A percentile compares a stretch with the other conserved stretches of the same genome.
Conservation (phyloP, 352 stramenopile species). For the Globisporangium rhizosaccharum region DNA sequence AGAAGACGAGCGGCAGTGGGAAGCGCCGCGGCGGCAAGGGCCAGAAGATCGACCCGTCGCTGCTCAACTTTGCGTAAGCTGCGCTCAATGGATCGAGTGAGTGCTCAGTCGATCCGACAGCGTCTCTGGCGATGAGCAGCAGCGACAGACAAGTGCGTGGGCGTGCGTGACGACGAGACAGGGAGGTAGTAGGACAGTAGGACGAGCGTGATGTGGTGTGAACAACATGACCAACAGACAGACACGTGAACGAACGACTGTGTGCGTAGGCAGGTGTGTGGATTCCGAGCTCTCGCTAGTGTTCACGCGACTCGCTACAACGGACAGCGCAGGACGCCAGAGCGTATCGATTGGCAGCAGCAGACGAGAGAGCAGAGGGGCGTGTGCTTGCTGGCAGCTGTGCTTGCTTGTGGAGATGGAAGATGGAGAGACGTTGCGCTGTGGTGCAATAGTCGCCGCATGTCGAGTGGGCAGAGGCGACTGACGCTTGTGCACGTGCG, state of each 20-base stretch:
- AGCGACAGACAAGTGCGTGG: background rate
- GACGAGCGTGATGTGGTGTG: background rate
- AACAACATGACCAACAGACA: background rate
- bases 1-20: slow-evolving; percentile 37
- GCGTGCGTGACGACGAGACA: background rate
- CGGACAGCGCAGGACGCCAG: too few relatives aligned
- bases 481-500: background rate
- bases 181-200: slow-evolving; percentile 2
- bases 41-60: slow-evolving; percentile 68
- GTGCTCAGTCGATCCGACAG: background rate
- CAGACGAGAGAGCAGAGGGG: background rate
- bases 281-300: too few relatives aligned
- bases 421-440: too few relatives aligned
- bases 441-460: background rate
- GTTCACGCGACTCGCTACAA: too few relatives aligned
- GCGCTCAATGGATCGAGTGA: background rate
- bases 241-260: background rate
- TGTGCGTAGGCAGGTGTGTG: too few relatives aligned
- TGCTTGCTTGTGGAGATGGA: too few relatives aligned
- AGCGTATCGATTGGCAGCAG: too few relatives aligned
- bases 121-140: background rate
- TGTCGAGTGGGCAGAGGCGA: background rate
- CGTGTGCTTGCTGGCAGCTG: too few relatives aligned
- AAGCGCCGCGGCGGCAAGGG: slow-evolving; percentile 54
- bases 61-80: slow-evolving; percentile 43